A percentile compares a stretch with the other conserved stretches of the same genome.
phyloP scores from a whole-genome alignment of 768 basidiomycete species.

The Calocybe cyanea region DNA sequence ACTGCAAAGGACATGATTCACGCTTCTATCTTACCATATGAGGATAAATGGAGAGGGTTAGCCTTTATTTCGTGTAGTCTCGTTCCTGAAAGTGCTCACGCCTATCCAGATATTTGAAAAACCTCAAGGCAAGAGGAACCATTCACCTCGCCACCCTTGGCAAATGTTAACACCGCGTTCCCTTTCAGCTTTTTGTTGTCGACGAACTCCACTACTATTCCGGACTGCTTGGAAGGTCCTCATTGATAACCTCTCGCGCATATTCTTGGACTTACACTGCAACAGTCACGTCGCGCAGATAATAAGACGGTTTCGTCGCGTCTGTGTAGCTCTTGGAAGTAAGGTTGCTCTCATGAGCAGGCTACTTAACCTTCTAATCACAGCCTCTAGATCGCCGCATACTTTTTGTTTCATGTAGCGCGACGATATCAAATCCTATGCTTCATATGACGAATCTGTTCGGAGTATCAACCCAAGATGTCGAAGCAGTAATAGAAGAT shows the following conservation, averaged over 20 bases:
- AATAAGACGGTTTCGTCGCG: conserved; percentile 68
- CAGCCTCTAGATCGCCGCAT: conserved; percentile 42
- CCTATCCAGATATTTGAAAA: conserved; percentile 61
- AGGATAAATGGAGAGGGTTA: conserved; percentile 78
- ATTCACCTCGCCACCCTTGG: neutral
- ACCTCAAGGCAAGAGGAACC: conserved; percentile 44
- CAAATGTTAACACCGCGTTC: neutral
- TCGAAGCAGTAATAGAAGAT: conserved; percentile 71
- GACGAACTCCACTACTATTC: conserved; percentile 89
- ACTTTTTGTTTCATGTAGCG: conserved; percentile 82
- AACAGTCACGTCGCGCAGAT: conserved; percentile 77
- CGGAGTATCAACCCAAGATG: conserved; percentile 55
- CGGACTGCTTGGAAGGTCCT: conserved; percentile 73
- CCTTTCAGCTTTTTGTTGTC: conserved; percentile 59
- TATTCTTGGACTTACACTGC: neutral
- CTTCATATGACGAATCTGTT: conserved; percentile 77
- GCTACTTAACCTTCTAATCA: neutral
- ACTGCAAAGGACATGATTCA: conserved; percentile 73
- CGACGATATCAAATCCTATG: conserved; percentile 75
- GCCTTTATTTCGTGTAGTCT: conserved; percentile 6
- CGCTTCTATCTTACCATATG: conserved; percentile 78
- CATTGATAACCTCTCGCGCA: neutral
- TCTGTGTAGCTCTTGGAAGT: conserved; percentile 80
- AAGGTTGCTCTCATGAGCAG: conserved; percentile 21
- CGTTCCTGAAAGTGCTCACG: conserved; percentile 3